Evolutionary conservation across 2,329 filamentous ascomycete genomes (phyloP).

Genomic region (Pseudogymnoascus sp.): DNA sequence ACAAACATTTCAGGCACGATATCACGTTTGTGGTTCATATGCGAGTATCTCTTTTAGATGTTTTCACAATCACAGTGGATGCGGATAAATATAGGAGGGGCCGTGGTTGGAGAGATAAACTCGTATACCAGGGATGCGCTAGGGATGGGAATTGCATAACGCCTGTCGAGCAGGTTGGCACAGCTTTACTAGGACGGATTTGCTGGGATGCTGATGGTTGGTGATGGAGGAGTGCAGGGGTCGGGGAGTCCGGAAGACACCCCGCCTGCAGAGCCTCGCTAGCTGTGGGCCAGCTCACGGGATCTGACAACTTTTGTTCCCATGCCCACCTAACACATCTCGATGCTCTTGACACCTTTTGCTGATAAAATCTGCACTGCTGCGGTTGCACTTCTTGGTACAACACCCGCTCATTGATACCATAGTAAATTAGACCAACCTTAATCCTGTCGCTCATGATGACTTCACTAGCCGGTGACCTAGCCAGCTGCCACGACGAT

Average conservation of each 20-base stretch:
- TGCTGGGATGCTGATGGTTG: not conserved
- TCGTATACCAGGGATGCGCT: too few relatives aligned
- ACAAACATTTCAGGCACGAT: not conserved
- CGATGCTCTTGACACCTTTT: not conserved
- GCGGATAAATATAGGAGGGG: not conserved
- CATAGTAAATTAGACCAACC: not conserved
- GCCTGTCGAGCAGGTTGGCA: not conserved
- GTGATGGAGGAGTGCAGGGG: not conserved
- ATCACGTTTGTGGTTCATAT: not conserved
- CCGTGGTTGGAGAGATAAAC: not conserved
- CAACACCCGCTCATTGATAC: not conserved
- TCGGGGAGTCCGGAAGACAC: not conserved
- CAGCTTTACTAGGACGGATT: not conserved
- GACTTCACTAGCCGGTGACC: not conserved
- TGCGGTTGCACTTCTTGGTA: not conserved
- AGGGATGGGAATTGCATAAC: not conserved
- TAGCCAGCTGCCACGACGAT: not conserved
- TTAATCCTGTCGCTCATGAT: not conserved
- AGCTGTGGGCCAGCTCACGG: not conserved
- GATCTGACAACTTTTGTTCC: not conserved
- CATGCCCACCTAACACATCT: not conserved
- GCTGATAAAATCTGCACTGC: not conserved
- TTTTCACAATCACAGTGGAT: not conserved
- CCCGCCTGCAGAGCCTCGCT: not conserved
- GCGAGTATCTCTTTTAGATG: not conserved